These are phyloP conservation scores for Rachicladosporium sp. DNA, from an alignment of 2,329 filamentous ascomycete species.

Conservation along the genomic window DNA sequence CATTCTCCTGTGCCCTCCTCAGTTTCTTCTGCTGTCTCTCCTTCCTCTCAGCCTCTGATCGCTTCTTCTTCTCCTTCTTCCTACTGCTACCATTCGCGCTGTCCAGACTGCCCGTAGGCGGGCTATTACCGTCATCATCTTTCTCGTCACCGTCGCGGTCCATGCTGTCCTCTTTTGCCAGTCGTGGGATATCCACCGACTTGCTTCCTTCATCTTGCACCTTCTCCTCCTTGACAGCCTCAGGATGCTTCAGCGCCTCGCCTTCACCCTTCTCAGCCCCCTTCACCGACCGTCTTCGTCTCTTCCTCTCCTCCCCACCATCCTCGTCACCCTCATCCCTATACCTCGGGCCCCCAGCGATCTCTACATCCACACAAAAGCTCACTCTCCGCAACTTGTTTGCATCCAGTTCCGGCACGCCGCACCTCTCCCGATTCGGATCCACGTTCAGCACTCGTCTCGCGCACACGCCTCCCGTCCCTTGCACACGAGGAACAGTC, in stretches of 20 bases:
- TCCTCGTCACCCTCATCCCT: slow-evolving; percentile 44
- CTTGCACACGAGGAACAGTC: slow-evolving; percentile 36
- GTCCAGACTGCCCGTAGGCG: slow-evolving; percentile 12
- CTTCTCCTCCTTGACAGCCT: slow-evolving; percentile 42
- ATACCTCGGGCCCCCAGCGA: slow-evolving; percentile 76
- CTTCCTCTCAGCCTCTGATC: slow-evolving; percentile 83
- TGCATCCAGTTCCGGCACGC: slow-evolving; percentile 65
- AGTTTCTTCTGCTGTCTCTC: slow-evolving; percentile 83
- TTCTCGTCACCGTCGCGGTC: slow-evolving; percentile 23
- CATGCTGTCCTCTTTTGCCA: slow-evolving; percentile 15
- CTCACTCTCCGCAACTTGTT: slow-evolving; percentile 76
- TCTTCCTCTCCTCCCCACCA: slow-evolving; percentile 34
- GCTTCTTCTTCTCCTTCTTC: slow-evolving; percentile 94
- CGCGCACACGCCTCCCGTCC: slow-evolving; percentile 61
- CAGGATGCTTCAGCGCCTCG: slow-evolving; percentile 57
- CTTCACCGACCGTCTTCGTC: slow-evolving; percentile 50
- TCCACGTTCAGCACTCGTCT: slow-evolving; percentile 78
- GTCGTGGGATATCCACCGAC: slow-evolving; percentile 3
- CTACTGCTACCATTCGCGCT: slow-evolving; percentile 35
- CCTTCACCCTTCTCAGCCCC: slow-evolving; percentile 60
- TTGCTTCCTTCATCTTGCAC: slow-evolving; percentile 34
- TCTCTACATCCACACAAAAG: slow-evolving; percentile 95
- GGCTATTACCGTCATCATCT: slow-evolving; percentile 11
- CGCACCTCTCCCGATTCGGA: slow-evolving; percentile 62
- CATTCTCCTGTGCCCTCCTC: slow-evolving; percentile 75